Evolutionary conservation across 192 early-diverging fungal genomes (phyloP).

Genomic region (Phycomyces nitens): DNA sequence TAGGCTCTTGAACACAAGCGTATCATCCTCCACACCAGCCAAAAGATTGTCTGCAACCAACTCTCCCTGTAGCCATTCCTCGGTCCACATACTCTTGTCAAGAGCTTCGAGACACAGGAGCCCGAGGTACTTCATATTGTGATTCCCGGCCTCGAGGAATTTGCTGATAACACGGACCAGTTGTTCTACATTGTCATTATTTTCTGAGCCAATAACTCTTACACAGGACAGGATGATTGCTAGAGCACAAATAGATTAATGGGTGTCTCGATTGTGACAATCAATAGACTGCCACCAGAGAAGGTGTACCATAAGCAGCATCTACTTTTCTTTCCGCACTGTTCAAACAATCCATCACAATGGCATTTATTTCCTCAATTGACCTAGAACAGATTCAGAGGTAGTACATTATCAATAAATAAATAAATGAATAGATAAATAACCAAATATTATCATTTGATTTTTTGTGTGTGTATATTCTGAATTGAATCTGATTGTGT

Average conservation of each 20-base stretch:
- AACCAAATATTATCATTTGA: background rate
- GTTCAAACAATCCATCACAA: constrained; percentile 16
- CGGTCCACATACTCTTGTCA: constrained; percentile 18
- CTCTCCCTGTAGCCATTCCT: constrained; percentile 18
- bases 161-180: background rate
- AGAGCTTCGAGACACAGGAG: constrained; percentile 31
- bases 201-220: constrained; percentile 6
- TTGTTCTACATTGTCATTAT: background rate
- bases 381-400: constrained; percentile 4
- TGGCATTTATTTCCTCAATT: constrained; percentile 5
- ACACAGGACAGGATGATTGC: constrained; percentile 39
- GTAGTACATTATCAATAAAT: background rate
- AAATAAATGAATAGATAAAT: background rate
- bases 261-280: background rate
- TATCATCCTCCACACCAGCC: constrained; percentile 8
- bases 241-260: constrained; percentile 4
- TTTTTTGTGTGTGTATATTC: background rate
- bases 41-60: constrained; percentile 10
- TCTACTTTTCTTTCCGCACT: constrained; percentile 35
- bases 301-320: constrained; percentile 38
- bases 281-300: background rate
- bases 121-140: constrained; percentile 50
- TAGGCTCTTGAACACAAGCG: constrained; percentile 7
- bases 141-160: constrained; percentile 44
- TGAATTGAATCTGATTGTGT: background rate